Percentiles rank a stretch among this genome's conserved stretches.
phyloP scores from a whole-genome alignment of 352 stramenopile genomes.

The Globisporangium nodosum region DNA sequence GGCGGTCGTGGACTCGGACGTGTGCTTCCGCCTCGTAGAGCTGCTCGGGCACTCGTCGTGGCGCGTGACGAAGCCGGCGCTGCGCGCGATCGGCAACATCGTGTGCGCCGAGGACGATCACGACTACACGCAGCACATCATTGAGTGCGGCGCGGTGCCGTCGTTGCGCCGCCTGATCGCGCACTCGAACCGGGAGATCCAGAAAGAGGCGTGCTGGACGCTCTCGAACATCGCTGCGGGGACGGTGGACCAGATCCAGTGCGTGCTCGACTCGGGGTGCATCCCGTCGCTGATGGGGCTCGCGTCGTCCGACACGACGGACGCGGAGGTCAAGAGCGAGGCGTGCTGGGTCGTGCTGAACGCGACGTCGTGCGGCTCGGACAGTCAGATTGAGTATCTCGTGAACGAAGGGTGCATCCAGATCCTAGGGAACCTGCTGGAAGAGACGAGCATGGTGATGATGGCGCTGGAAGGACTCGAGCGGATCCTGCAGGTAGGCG shows the following conservation, averaged over 20 bases:
- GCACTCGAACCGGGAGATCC: constrained; percentile 96
- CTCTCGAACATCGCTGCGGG: constrained; percentile 98
- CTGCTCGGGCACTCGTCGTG: constrained; percentile 91
- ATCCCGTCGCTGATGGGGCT: constrained; percentile 94
- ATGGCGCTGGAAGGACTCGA: constrained; percentile 98
- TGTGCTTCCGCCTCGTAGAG: constrained; percentile 91
- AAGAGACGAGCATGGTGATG: constrained; percentile 97
- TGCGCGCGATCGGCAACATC: constrained; percentile 98
- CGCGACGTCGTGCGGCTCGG: constrained; percentile 95
- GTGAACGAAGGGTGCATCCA: constrained; percentile 86
- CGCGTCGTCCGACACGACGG: constrained; percentile 87
- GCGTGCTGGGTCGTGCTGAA: constrained; percentile 99
- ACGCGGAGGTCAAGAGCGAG: constrained; percentile 97
- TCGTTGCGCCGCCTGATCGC: constrained; percentile 92
- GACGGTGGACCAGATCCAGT: constrained; percentile 97
- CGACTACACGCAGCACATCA: constrained; percentile 92
- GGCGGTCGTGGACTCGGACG: constrained; percentile 88
- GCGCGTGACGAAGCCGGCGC: constrained; percentile 95
- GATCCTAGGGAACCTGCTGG: constrained; percentile 89
- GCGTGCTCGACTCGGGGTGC: constrained; percentile 94
- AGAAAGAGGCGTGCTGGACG: constrained; percentile 97
- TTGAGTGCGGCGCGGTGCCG: constrained; percentile 94
- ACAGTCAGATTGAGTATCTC: constrained; percentile 92
- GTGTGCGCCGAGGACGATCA: constrained; percentile 96
- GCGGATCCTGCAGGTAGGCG: constrained; percentile 94